A percentile compares a stretch with the other conserved stretches of the same genome.
These are phyloP conservation scores for Hypomyces perniciosus DNA, from an alignment of 2,329 filamentous ascomycete genomes.

Conservation along the genomic window DNA sequence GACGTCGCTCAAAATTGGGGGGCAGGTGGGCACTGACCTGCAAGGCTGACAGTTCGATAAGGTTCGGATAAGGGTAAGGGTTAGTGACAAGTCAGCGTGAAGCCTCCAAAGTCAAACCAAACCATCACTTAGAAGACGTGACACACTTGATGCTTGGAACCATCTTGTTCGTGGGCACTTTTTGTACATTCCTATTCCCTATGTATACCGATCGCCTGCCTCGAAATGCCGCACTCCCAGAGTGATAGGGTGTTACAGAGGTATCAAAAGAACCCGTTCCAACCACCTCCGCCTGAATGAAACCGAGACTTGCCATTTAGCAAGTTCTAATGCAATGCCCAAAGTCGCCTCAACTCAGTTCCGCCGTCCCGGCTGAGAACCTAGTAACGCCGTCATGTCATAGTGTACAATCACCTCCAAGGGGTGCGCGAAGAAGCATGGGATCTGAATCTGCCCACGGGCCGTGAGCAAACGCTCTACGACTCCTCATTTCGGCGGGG, in stretches of 20 bases:
- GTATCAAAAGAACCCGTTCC: slow-evolving; percentile 12
- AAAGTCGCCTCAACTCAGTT: slow-evolving; percentile 19
- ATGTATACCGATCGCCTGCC: slow-evolving; percentile 13
- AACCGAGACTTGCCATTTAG: slow-evolving; percentile 12
- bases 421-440: slow-evolving; percentile 25
- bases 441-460: slow-evolving; percentile 21
- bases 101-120: neutral
- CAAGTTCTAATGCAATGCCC: slow-evolving; percentile 24
- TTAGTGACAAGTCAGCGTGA: neutral
- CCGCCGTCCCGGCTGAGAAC: slow-evolving; percentile 20
- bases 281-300: slow-evolving; percentile 11
- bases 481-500: slow-evolving; percentile 36
- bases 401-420: slow-evolving; percentile 34
- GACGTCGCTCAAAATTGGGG: slow-evolving; percentile 3
- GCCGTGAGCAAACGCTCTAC: slow-evolving; percentile 24
- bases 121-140: neutral
- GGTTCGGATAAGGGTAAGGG: slow-evolving; percentile 11
- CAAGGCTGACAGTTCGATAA: slow-evolving; percentile 15
- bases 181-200: slow-evolving; percentile 9
- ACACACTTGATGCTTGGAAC: neutral
- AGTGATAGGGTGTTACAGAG: slow-evolving; percentile 13
- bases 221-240: slow-evolving; percentile 11
- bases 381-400: slow-evolving; percentile 34
- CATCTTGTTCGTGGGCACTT: slow-evolving; percentile 3
- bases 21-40: neutral